Evolutionary conservation across 2,329 filamentous ascomycete species (phyloP), one percentile per base, ranked within the genome.

Genomic region (Nemania abortiva): DNA sequence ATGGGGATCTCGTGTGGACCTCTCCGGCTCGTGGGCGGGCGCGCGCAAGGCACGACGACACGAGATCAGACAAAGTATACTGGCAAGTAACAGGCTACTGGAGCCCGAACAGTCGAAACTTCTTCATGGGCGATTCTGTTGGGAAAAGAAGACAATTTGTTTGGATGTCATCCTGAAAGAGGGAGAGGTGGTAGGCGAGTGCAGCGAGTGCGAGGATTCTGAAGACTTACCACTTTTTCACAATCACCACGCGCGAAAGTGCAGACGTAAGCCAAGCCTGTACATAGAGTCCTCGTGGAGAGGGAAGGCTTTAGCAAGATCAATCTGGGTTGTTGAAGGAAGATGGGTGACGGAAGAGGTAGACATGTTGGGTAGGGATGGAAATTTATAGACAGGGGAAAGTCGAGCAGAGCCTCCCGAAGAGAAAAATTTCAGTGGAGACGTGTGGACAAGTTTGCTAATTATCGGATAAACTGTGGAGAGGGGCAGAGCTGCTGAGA

Each of bases 91-190:
- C 92, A 93, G 90, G 89, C 87, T 81, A 79, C 85, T 78, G 79
- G 83, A 83, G 84, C 89, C 90, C 90, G 89, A 85, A 87, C 84
- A 91, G 87, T 87, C 85, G 65, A 84, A 79, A 84, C 79, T 84
- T 90, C 93, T 89, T 94, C 92, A 95, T 91, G 90, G 91, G 89
- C 92, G 92, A 93, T 87, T 95, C 91, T 84, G 91, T 86, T 90
- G 88, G 91, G 91, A 92, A 94, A 94, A 93, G 92, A 94, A 94
- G 92, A 91, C 86, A 85, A 82, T 71, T 84, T 85, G 56, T 86
- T 83, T 84, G 81, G 83, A 85, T 92, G 88, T 94, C 92, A 94
- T 94, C 91, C 90, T 87, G 75, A 84, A 83, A 84, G 83, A 82
- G 80, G 72, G 72, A 57, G 61, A 37, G 42, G 15, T 20, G n/a